phyloP scores from a whole-genome alignment of 2,329 filamentous ascomycete genomes.

The Penicillium sp. region DNA sequence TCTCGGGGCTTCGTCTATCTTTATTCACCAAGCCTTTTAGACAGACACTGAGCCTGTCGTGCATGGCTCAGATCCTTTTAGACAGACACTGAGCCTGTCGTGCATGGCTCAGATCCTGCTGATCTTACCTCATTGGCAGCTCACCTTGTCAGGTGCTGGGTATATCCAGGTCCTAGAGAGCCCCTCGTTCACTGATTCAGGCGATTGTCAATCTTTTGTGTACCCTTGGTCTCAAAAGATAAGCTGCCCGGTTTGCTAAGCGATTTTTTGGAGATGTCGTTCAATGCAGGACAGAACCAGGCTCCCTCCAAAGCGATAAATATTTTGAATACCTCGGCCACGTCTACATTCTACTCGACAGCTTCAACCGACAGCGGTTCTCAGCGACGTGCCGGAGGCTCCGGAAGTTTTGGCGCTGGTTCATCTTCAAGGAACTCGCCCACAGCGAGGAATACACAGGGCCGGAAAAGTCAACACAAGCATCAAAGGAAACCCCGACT shows the following conservation, averaged over 20 bases:
- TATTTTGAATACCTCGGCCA: constrained; percentile 31
- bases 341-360: constrained; percentile 32
- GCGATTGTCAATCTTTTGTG: constrained; percentile 10
- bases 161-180: constrained; percentile 3
- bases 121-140: constrained; percentile 7
- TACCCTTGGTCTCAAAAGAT: background rate
- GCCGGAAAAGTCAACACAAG: constrained; percentile 75
- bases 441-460: constrained; percentile 65
- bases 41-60: constrained; percentile 1
- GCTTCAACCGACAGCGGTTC: constrained; percentile 32
- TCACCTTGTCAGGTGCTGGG: constrained; percentile 11
- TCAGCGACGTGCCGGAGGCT: constrained; percentile 41
- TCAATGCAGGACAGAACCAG: constrained; percentile 34
- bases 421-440: constrained; percentile 35
- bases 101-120: constrained; percentile 7
- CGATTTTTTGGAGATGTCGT: constrained; percentile 37
- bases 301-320: constrained; percentile 40
- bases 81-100: constrained; percentile 1
- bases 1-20: constrained; percentile 15
- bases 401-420: constrained; percentile 40
- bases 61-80: constrained; percentile 7
- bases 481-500: constrained; percentile 68
- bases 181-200: constrained; percentile 1
- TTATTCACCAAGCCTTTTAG: constrained; percentile 1
- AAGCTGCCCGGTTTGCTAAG: background rate